phyloP scores from a whole-genome alignment of 1,139 yeast species.

The Lodderomyces metapsilosis region DNA sequence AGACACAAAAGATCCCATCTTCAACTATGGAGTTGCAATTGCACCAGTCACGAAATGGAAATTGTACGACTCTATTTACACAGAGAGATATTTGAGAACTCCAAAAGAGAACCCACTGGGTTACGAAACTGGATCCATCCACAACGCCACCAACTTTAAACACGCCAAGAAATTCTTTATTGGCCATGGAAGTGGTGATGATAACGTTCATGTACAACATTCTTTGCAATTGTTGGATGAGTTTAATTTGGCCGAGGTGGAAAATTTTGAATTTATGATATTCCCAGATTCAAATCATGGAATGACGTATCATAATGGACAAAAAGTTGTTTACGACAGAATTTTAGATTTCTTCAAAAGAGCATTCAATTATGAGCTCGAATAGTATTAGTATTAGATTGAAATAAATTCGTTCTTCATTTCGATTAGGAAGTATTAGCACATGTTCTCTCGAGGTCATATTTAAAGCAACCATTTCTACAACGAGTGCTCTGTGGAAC shows the following conservation, averaged over 20 bases:
- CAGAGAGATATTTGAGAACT: conserved; percentile 74
- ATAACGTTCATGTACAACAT: conserved; percentile 78
- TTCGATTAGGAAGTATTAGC: too few relatives aligned
- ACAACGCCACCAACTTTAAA: conserved; percentile 45
- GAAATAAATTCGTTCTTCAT: too few relatives aligned
- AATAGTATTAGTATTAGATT: conserved; percentile 4
- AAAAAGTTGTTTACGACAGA: conserved; percentile 62
- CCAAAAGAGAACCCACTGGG: conserved; percentile 64
- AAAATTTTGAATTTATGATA: conserved; percentile 70
- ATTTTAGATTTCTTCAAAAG: conserved; percentile 31
- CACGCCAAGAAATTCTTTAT: conserved; percentile 59
- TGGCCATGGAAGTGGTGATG: conserved; percentile 83
- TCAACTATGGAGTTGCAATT: conserved; percentile 71
- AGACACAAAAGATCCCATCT: conserved; percentile 54
- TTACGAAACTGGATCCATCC: conserved; percentile 53
- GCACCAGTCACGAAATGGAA: conserved; percentile 84
- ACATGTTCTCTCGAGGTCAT: too few relatives aligned
- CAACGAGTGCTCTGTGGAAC: too few relatives aligned
- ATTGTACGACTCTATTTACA: conserved; percentile 71
- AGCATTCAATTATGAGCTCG: conserved; percentile 16
- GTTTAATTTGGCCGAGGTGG: conserved; percentile 55
- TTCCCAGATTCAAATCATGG: conserved; percentile 81
- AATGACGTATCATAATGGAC: conserved; percentile 70
- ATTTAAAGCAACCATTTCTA: too few relatives aligned
- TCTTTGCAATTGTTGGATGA: conserved; percentile 62